These are phyloP conservation scores for Scleroderma citrinum DNA, from an alignment of 768 basidiomycete species.

Conservation along the genomic window DNA sequence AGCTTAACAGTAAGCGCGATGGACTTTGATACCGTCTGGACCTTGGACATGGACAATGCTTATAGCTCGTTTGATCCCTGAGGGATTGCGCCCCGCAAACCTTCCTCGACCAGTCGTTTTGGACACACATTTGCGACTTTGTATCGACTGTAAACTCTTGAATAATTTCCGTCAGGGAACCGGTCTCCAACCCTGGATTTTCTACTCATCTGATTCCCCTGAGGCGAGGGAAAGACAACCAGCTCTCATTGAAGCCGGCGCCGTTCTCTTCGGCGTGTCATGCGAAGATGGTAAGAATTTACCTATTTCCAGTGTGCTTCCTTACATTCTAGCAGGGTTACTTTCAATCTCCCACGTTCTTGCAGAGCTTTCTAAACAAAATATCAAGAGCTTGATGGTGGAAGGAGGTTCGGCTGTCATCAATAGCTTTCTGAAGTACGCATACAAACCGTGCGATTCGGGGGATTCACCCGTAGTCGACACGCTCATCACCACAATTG, in stretches of 20 bases:
- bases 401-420: constrained; percentile 91
- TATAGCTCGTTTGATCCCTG: constrained; percentile 53
- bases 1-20: constrained; percentile 71
- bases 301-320: neutral
- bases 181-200: constrained; percentile 70
- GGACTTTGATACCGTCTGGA: neutral
- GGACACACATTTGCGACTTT: constrained; percentile 67
- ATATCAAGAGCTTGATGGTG: constrained; percentile 80
- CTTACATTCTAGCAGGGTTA: constrained; percentile 20
- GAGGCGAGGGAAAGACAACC: constrained; percentile 31
- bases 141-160: constrained; percentile 63
- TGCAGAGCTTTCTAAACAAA: constrained; percentile 43
- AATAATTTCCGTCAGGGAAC: constrained; percentile 50
- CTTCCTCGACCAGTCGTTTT: constrained; percentile 83
- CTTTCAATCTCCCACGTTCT: constrained; percentile 49
- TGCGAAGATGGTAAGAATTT: constrained; percentile 31
- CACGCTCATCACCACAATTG: constrained; percentile 75
- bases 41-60: constrained; percentile 1
- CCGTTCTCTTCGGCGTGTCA: constrained; percentile 50
- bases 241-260: constrained; percentile 61
- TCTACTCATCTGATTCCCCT: constrained; percentile 36
- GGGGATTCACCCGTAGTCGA: constrained; percentile 45
- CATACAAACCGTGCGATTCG: constrained; percentile 4
- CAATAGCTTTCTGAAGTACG: constrained; percentile 34
- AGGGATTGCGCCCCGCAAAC: constrained; percentile 29